Conservation (phyloP, 257 asterid species). For the Solanum tacnaense region DNA sequence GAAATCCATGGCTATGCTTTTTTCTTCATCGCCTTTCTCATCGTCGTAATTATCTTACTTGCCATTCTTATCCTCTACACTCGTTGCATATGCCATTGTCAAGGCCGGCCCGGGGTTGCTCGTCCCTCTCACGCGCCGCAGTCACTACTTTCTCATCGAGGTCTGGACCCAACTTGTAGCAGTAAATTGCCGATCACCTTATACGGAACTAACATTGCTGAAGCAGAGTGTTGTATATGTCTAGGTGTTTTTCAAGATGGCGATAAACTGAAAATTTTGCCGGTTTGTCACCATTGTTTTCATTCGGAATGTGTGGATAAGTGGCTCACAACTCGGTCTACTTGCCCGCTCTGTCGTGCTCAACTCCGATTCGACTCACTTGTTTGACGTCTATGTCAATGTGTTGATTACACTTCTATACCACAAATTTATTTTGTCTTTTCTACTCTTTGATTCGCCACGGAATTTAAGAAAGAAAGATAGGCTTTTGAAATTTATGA, state of each 20-base stretch:
- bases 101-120: not conserved
- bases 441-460: too few relatives aligned
- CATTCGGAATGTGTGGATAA: slow-evolving; percentile 57
- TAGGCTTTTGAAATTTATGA: too few relatives aligned
- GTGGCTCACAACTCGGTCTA: slow-evolving; percentile 68
- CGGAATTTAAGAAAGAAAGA: fast-evolving
- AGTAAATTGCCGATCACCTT: slow-evolving; percentile 33
- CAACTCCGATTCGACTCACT: slow-evolving; percentile 44
- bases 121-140: slow-evolving; percentile 15
- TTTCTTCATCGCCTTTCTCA: slow-evolving; percentile 43
- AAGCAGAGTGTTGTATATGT: slow-evolving; percentile 30
- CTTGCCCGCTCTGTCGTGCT: slow-evolving; percentile 73
- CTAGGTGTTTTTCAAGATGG: slow-evolving; percentile 34
- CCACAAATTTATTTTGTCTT: not conserved
- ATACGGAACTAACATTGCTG: slow-evolving; percentile 7
- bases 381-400: slow-evolving; percentile 23
- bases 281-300: slow-evolving; percentile 39
- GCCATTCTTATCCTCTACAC: slow-evolving; percentile 43
- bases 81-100: slow-evolving; percentile 38
- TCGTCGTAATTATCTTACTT: slow-evolving; percentile 27
- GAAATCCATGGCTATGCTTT: slow-evolving; percentile 56
- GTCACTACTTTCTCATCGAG: slow-evolving; percentile 5
- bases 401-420: not conserved
- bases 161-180: slow-evolving; percentile 37
- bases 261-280: slow-evolving; percentile 40